Evolutionary conservation across 805 yeast genomes (phyloP), one percentile per base, ranked within the genome.

Genomic region (Lachancea fermentati): DNA sequence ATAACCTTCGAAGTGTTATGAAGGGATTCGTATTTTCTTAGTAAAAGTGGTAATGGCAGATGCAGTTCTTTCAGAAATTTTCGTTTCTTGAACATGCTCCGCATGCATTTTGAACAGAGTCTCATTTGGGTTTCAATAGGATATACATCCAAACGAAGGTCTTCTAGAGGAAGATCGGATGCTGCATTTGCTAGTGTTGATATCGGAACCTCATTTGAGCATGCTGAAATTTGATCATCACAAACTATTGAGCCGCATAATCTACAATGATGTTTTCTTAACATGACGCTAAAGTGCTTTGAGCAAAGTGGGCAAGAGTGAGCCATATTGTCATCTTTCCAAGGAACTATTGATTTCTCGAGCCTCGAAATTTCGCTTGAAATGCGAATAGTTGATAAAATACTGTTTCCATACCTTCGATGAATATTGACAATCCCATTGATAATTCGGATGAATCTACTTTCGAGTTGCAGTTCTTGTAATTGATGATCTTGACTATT

Each of bases 191-290:
- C 32, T 19, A 65, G 43, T 6, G 44, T 43, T 15, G 36, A 57
- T 2, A 81, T 50, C 0, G 85, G 85, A 0, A 86, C 80, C 41
- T 78, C 76, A 55, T 79, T 76, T 0, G 96, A 87, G 58, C 98
- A 91, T 11, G 67, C 79, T 6, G 68, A 72, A 36, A 44, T 63
- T 37, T 59, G 50, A 48, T 79, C 81, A 18, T 82, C 94, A 63
- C 97, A 91, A 0, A 87, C 85, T 1, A 84, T 76, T 19, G 62
- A 55, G 0, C 97, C 97, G 66, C 98, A 91, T 18, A 88, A 60
- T 28, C 97, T 67, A 60, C 98, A 93, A 58, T 91, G 98, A 57
- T 93, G 97, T 48, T 82, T 85, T 37, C 97, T 66, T 17, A 74
- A 50, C 0, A 77, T 56, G 32, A 83, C 62, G 8, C 72, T 67